Evolutionary conservation across 129 eudicot genomes (phyloP).

Genomic region (Arctium minus): DNA sequence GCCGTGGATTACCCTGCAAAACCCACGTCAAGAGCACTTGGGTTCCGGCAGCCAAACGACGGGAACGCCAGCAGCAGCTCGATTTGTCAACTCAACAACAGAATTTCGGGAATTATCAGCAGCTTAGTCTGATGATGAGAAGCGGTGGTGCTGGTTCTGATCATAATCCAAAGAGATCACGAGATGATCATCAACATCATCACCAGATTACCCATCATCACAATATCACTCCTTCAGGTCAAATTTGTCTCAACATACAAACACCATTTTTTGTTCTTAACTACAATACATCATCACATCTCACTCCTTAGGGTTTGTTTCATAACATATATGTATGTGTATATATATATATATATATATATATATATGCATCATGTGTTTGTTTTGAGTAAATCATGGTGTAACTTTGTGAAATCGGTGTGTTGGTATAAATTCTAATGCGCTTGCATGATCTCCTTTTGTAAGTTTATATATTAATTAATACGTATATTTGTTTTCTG

Average conservation of each 20-base stretch:
- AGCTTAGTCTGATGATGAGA: conserved; percentile 25
- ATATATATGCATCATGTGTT: too few relatives aligned
- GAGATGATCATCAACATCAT: conserved; percentile 22
- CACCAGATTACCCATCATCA: conserved; percentile 3
- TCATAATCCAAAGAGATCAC: conserved; percentile 22
- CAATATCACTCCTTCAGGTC: conserved; percentile 13
- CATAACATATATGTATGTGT: too few relatives aligned
- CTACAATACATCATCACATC: background rate
- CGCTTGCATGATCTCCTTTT: background rate
- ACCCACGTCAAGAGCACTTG: conserved; percentile 78
- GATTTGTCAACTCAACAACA: conserved; percentile 17
- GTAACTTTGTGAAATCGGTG: background rate
- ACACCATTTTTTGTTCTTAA: background rate
- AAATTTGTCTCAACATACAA: background rate
- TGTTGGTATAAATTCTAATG: background rate
- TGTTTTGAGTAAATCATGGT: background rate
- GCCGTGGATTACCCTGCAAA: conserved; percentile 61
- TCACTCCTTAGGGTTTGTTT: too few relatives aligned
- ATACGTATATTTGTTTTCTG: background rate
- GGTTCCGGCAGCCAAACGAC: conserved; percentile 73
- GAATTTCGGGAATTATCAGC: conserved; percentile 12
- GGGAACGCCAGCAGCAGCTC: conserved; percentile 54
- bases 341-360: too few relatives aligned
- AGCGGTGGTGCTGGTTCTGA: background rate
- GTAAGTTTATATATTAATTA: background rate